Evolutionary conservation across 2,329 filamentous ascomycete genomes (phyloP), one percentile per base, ranked within the genome.

Genomic region (Dactylella cylindrospora): DNA sequence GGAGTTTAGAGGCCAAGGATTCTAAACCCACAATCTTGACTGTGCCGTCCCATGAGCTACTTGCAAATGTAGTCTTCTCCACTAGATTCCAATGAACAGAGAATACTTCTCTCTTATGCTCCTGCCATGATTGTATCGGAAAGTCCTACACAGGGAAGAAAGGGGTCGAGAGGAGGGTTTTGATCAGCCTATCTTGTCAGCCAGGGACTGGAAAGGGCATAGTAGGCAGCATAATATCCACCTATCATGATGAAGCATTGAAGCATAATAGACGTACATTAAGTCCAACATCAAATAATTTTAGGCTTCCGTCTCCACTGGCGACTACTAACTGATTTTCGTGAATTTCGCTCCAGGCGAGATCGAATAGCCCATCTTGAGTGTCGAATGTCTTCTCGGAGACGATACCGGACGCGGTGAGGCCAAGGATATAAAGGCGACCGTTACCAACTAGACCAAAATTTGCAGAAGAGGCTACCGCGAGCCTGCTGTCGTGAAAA

Each of bases 381-480:
- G 93, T 98, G 71, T 96, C 91, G 76, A 91, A 98, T 71, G 87
- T 91, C 78, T 93, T 94, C 72, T 94, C 84, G 43, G 89, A 82
- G 49, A 86, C 83, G 55, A 96, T 86, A 7, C 93, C 93, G 61
- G 87, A 82, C 0, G 88, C 80, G 2, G 89, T 94, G 66, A 98
- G 76, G 23, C 85, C 86, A 20, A 97, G 78, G 55, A 91, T 84
- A 71, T 88, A 97, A 0, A 97, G 76, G 35, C 90, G 83, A 8
- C 93, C 93, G 76, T 98, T 98, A 40, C 93, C 93, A 28, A 98
- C 91, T 31, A 98, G 86, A 31, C 93, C 93, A 75, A 93, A 98
- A 77, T 98, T 97, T 66, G 91, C 84, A n/a, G 90, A 86, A 1
- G 87, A 81, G 23, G 88, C 88, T 69, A 96, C 90, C 54, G 91